phyloP scores from a whole-genome alignment of 805 yeast genomes.

The Debaryomyces prosopidis region DNA sequence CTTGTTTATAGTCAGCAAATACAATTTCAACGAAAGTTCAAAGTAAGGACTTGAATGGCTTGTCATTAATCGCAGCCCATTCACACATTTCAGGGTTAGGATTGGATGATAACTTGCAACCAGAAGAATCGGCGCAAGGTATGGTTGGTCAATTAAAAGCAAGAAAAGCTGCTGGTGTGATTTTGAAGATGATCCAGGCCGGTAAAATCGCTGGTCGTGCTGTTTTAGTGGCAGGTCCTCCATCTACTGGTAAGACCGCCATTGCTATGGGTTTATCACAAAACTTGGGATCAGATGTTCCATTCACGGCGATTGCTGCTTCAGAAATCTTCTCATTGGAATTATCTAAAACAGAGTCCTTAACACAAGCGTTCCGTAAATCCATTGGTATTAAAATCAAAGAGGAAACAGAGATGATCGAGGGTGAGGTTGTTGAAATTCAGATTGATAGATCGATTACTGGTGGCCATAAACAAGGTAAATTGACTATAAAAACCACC shows the following conservation, averaged over 20 bases:
- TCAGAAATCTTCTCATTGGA: slow-evolving; percentile 92
- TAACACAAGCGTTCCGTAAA: slow-evolving; percentile 94
- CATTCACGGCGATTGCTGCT: slow-evolving; percentile 94
- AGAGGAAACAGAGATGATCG: slow-evolving; percentile 96
- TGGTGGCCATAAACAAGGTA: slow-evolving; percentile 98
- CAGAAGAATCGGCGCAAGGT: slow-evolving; percentile 79
- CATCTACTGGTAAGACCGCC: slow-evolving; percentile 98
- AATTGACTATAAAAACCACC: slow-evolving; percentile 93
- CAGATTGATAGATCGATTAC: slow-evolving; percentile 91
- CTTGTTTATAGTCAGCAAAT: slow-evolving; percentile 12
- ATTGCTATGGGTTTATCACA: slow-evolving; percentile 91
- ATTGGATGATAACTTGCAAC: slow-evolving; percentile 86
- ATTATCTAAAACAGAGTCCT: slow-evolving; percentile 90
- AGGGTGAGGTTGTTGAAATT: slow-evolving; percentile 98
- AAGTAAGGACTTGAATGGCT: slow-evolving; percentile 38
- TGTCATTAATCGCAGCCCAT: slow-evolving; percentile 92
- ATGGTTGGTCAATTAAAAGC: slow-evolving; percentile 98
- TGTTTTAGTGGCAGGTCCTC: slow-evolving; percentile 94
- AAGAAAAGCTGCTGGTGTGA: slow-evolving; percentile 93
- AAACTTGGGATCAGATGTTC: slow-evolving; percentile 75
- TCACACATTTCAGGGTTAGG: slow-evolving; percentile 97
- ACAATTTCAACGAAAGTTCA: slow-evolving; percentile 34
- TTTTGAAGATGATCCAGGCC: slow-evolving; percentile 88
- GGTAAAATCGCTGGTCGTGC: slow-evolving; percentile 98
- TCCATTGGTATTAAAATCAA: slow-evolving; percentile 93